phyloP scores from a whole-genome alignment of 2,329 filamentous ascomycete genomes.

The Trichoderma gracile region DNA sequence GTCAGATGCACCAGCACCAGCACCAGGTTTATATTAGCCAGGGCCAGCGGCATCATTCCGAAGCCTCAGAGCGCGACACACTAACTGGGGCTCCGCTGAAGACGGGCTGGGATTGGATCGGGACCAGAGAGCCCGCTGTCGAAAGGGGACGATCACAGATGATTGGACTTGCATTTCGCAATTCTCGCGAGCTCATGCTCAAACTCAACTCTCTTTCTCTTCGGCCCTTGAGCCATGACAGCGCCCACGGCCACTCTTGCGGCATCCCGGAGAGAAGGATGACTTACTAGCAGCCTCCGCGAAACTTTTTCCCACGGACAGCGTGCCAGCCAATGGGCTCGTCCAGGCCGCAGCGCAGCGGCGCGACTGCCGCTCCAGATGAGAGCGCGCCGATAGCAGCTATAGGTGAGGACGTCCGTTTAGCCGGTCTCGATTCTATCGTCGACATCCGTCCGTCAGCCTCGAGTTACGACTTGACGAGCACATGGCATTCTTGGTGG shows the following conservation, averaged over 20 bases:
- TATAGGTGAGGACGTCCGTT: slow-evolving; percentile 15
- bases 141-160: slow-evolving; percentile 10
- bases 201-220: not conserved
- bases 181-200: not conserved
- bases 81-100: slow-evolving; percentile 15
- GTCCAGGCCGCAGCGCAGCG: slow-evolving; percentile 9
- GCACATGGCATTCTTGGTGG: not conserved
- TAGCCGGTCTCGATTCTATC: not conserved
- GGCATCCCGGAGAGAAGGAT: slow-evolving; percentile 11
- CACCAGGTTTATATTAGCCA: slow-evolving; percentile 20
- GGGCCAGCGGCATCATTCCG: slow-evolving; percentile 11
- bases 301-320: not conserved
- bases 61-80: slow-evolving; percentile 2
- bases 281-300: not conserved
- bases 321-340: slow-evolving; percentile 18
- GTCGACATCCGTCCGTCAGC: not conserved
- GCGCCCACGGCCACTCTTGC: not conserved
- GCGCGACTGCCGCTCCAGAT: slow-evolving; percentile 14
- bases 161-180: not conserved
- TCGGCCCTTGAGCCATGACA: slow-evolving; percentile 3
- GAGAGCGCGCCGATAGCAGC: slow-evolving; percentile 13
- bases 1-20: slow-evolving; percentile 21
- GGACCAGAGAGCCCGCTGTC: slow-evolving; percentile 8
- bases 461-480: not conserved
- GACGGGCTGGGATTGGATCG: slow-evolving; percentile 20